A percentile compares a stretch with the other conserved stretches of the same genome.
These are phyloP conservation scores for Xylaria sp. DNA, from an alignment of 2,329 filamentous ascomycete genomes.

Conservation along the genomic window DNA sequence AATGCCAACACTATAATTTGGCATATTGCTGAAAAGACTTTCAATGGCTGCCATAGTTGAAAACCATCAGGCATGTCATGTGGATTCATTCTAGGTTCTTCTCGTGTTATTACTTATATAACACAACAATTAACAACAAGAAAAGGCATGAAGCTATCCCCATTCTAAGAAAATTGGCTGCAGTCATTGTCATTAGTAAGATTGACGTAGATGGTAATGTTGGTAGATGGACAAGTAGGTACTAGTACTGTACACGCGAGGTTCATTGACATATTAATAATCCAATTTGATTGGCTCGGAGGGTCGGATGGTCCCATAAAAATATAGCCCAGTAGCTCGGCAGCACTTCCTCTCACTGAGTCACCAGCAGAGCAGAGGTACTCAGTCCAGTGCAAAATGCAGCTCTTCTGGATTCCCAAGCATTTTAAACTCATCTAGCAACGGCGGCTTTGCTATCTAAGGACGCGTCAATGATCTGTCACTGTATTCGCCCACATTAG, in stretches of 20 bases:
- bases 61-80: too few relatives aligned
- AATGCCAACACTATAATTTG: too few relatives aligned
- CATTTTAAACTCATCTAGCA: background rate
- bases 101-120: too few relatives aligned
- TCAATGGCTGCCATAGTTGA: too few relatives aligned
- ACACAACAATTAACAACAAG: too few relatives aligned
- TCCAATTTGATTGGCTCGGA: conserved; percentile 35
- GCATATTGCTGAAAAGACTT: too few relatives aligned
- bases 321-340: background rate
- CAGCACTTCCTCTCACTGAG: too few relatives aligned
- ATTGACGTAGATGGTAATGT: background rate
- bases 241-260: background rate
- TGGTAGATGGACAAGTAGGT: background rate
- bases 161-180: background rate
- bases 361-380: too few relatives aligned
- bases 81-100: too few relatives aligned
- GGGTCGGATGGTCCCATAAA: conserved; percentile 33
- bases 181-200: background rate
- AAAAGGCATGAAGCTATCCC: background rate
- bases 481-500: background rate
- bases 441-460: background rate
- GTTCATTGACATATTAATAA: background rate
- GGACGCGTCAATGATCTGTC: conserved; percentile 15
- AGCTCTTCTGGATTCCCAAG: background rate
- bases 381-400: too few relatives aligned